Evolutionary conservation across 2,329 filamentous ascomycete species (phyloP).

Genomic region (Talaromyces amestolkiae): DNA sequence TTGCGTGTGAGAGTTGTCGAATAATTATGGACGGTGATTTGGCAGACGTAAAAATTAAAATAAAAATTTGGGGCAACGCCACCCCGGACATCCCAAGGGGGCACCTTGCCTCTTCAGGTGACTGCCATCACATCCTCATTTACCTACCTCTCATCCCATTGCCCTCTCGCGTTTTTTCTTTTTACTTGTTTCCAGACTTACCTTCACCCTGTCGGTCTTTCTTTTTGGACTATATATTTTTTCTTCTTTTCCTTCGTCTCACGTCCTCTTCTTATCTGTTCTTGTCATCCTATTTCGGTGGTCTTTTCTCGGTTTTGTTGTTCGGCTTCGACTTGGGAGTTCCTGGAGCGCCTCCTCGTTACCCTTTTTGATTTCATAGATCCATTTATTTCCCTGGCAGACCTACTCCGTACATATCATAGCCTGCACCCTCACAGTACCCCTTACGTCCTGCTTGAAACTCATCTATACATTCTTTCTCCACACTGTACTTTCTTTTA

Average conservation of each 20-base stretch:
- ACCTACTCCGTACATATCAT: slow-evolving; percentile 2
- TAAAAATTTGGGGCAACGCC: slow-evolving; percentile 6
- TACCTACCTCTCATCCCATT: neutral
- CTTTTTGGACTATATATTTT: slow-evolving; percentile 15
- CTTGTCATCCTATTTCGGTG: neutral
- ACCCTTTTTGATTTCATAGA: slow-evolving; percentile 21
- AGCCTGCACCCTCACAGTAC: slow-evolving; percentile 17
- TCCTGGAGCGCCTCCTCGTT: slow-evolving; percentile 17
- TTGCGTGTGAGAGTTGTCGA: neutral
- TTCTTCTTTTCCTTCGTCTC: slow-evolving; percentile 20
- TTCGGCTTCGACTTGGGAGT: slow-evolving; percentile 18
- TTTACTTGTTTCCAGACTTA: neutral
- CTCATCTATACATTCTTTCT: slow-evolving; percentile 10
- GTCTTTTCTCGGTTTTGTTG: slow-evolving; percentile 1
- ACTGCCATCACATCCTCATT: neutral
- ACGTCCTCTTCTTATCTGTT: slow-evolving; percentile 3
- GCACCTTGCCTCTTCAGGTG: slow-evolving; percentile 14
- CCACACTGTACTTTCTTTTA: slow-evolving; percentile 9
- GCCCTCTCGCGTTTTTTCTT: neutral
- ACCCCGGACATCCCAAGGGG: slow-evolving; percentile 12
- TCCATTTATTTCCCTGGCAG: slow-evolving; percentile 16
- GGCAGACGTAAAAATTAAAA: neutral
- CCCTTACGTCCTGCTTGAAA: slow-evolving; percentile 18
- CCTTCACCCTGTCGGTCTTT: slow-evolving; percentile 9
- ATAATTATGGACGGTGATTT: slow-evolving; percentile 1